Conservation (phyloP, 257 asterid species). For the Echium plantagineum region DNA sequence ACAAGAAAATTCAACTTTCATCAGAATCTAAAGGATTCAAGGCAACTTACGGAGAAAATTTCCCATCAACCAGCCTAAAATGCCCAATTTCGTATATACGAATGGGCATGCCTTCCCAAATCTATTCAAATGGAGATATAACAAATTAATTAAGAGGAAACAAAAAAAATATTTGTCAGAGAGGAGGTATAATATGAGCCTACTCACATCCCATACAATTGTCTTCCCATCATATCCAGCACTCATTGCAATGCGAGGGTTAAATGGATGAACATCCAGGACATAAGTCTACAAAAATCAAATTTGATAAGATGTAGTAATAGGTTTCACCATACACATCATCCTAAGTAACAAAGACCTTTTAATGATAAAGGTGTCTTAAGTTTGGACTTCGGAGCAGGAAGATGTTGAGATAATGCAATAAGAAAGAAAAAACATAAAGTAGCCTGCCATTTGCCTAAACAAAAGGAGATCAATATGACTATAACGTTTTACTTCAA, state of each 20-base stretch:
- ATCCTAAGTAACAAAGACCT: background rate
- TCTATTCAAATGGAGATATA: slow-evolving; percentile 29
- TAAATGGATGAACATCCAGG: slow-evolving; percentile 93
- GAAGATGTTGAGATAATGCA: background rate
- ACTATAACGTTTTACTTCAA: too few relatives aligned
- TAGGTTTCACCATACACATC: background rate
- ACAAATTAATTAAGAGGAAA: slow-evolving; percentile 7
- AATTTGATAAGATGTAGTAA: too few relatives aligned
- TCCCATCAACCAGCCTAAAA: slow-evolving; percentile 88
- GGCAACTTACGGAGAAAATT: slow-evolving; percentile 91
- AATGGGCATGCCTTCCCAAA: slow-evolving; percentile 93
- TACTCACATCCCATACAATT: slow-evolving; percentile 96
- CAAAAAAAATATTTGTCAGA: too few relatives aligned
- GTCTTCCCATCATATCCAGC: slow-evolving; percentile 99
- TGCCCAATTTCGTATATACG: slow-evolving; percentile 75
- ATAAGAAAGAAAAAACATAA: background rate
- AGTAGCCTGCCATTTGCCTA: too few relatives aligned
- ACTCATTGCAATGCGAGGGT: slow-evolving; percentile 98
- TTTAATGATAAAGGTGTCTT: background rate
- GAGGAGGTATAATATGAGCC: background rate
- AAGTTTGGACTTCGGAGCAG: too few relatives aligned
- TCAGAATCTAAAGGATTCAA: slow-evolving; percentile 1
- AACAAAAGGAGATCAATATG: too few relatives aligned
- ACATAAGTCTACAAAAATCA: slow-evolving; percentile 58
- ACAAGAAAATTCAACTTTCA: slow-evolving; percentile 5